phyloP scores from a whole-genome alignment of 495 filamentous ascomycete species.

The Talaromyces liani region DNA sequence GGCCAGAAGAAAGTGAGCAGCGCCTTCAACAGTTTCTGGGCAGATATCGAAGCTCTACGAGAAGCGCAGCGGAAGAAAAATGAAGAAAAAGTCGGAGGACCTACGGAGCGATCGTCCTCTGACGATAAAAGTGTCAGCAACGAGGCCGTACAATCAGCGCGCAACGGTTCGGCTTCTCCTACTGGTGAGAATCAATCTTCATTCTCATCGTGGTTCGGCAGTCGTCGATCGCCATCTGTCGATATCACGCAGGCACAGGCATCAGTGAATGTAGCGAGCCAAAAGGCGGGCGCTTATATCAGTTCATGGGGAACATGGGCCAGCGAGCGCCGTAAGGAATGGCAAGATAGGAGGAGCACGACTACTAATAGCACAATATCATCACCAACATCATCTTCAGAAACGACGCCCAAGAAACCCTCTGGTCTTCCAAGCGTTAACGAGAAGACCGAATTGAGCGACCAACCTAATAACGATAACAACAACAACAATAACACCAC shows the following conservation, averaged over 20 bases:
- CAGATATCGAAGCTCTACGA: constrained; percentile 78
- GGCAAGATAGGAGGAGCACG: constrained; percentile 34
- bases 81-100: constrained; percentile 42
- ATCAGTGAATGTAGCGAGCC: constrained; percentile 56
- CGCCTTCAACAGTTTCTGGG: constrained; percentile 78
- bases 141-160: constrained; percentile 11
- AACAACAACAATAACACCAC: not conserved
- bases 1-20: constrained; percentile 77
- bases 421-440: constrained; percentile 20
- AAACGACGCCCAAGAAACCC: constrained; percentile 9
- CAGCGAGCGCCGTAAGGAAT: constrained; percentile 71
- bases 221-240: constrained; percentile 32
- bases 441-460: constrained; percentile 22
- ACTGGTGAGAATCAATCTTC: not conserved
- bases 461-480: not conserved
- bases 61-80: constrained; percentile 70
- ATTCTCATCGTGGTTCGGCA: constrained; percentile 20
- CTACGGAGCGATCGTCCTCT: constrained; percentile 24
- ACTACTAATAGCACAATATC: constrained; percentile 16
- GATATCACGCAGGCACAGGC: constrained; percentile 63
- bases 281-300: constrained; percentile 79
- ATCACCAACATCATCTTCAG: constrained; percentile 24
- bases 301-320: constrained; percentile 96
- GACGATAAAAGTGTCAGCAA: constrained; percentile 15
- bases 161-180: not conserved